Conservation (phyloP, 305 asterid genomes). For the Fraxinus baroniana region DNA sequence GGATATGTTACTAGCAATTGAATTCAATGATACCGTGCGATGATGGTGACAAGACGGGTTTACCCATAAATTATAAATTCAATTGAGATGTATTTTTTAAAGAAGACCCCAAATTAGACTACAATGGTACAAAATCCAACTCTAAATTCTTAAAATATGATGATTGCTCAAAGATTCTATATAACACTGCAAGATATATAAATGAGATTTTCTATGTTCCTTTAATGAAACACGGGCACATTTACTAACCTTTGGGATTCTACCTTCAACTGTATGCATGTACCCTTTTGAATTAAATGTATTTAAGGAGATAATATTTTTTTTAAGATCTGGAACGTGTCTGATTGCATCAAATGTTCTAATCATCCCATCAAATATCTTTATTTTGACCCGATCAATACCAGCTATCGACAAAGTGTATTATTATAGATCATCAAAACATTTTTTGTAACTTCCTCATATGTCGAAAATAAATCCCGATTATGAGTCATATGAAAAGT, state of each 20-base stretch:
- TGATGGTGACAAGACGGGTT: not conserved
- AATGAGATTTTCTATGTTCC: not conserved
- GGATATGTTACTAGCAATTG: not conserved
- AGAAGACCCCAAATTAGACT: not conserved
- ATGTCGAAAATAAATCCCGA: not conserved
- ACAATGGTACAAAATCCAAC: not conserved
- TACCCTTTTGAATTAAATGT: not conserved
- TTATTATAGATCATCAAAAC: not conserved
- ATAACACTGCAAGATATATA: not conserved
- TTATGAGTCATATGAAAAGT: not conserved
- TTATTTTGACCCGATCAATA: not conserved
- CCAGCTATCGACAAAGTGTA: not conserved
- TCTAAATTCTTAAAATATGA: not conserved
- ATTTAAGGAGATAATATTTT: not conserved
- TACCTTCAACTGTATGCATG: not conserved
- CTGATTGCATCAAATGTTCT: not conserved
- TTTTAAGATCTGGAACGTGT: not conserved
- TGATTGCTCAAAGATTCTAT: not conserved
- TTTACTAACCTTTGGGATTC: not conserved
- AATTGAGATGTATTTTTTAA: too few relatives aligned
- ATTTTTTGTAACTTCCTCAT: not conserved
- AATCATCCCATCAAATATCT: not conserved
- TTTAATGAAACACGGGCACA: not conserved
- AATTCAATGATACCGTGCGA: not conserved
- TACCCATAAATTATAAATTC: not conserved